A percentile compares a stretch with the other conserved stretches of the same genome.
These are phyloP conservation scores for Biancaea sappan DNA, from an alignment of 306 rosid species.

Conservation along the genomic window DNA sequence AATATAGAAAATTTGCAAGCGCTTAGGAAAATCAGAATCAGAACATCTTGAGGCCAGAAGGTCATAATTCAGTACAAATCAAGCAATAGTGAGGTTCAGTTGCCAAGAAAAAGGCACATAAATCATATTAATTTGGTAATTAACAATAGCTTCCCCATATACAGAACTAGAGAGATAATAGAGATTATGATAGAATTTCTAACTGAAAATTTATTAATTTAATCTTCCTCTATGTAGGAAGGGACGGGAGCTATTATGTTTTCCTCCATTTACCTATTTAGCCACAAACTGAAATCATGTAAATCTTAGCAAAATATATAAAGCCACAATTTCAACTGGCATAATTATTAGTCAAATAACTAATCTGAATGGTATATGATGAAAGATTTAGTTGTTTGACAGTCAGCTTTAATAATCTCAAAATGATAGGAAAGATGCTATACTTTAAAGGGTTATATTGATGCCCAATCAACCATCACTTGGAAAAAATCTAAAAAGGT, in stretches of 20 bases:
- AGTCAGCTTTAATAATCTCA: not conserved
- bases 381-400: not conserved
- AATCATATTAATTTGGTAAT: too few relatives aligned
- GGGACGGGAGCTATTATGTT: not conserved
- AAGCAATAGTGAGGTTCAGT: too few relatives aligned
- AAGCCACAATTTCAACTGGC: not conserved
- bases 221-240: not conserved
- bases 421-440: not conserved
- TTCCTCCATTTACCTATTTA: not conserved
- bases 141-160: not conserved
- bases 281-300: not conserved
- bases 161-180: not conserved
- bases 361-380: not conserved
- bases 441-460: not conserved
- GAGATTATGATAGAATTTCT: not conserved
- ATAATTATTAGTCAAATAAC: not conserved
- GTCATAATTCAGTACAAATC: too few relatives aligned
- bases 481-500: not conserved
- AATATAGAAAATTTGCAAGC: too few relatives aligned
- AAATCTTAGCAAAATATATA: not conserved
- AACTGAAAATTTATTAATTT: not conserved
- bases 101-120: too few relatives aligned
- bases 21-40: too few relatives aligned
- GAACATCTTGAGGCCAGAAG: too few relatives aligned
- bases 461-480: not conserved